A percentile compares a stretch with the other conserved stretches of the same genome.
Conservation (phyloP, 202 grass and related monocot genomes). For the Miscanthus sacchariflorus region DNA sequence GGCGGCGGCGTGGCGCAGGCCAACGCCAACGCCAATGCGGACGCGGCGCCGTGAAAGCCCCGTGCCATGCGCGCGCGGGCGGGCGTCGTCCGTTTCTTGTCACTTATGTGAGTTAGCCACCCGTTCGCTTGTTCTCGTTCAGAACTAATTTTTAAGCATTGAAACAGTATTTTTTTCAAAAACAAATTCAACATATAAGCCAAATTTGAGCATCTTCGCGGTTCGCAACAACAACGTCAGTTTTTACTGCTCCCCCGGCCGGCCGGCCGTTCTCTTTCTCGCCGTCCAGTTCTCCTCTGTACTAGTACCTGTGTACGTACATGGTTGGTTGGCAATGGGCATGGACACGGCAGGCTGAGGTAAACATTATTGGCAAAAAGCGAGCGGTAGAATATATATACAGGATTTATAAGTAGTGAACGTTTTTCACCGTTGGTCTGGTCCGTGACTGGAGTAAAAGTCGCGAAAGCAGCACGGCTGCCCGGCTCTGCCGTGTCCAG, state of each 20-base stretch:
- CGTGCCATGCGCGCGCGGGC: background rate
- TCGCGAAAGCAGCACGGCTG: background rate
- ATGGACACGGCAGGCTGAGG: background rate
- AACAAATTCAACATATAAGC: too few species aligned
- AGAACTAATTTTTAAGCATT: too few species aligned
- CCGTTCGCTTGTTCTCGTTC: too few species aligned
- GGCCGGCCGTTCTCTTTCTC: background rate
- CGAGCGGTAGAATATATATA: too few species aligned
- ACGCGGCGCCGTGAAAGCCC: constrained; percentile 4
- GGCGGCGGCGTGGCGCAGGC: background rate
- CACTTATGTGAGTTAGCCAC: background rate
- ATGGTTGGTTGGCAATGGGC: background rate
- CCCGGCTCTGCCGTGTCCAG: background rate
- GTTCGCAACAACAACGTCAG: background rate
- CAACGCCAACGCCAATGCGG: constrained; percentile 6
- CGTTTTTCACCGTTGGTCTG: background rate
- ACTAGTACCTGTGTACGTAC: background rate
- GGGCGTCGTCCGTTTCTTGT: background rate
- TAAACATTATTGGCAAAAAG: background rate
- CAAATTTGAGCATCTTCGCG: too few species aligned
- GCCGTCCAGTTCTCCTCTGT: background rate
- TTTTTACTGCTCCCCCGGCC: background rate
- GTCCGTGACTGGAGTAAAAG: background rate
- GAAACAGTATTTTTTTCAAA: too few species aligned
- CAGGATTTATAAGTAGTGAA: background rate